These are phyloP conservation scores for Blastobotrys elegans DNA, from an alignment of 1,139 yeast genomes.

Conservation along the genomic window DNA sequence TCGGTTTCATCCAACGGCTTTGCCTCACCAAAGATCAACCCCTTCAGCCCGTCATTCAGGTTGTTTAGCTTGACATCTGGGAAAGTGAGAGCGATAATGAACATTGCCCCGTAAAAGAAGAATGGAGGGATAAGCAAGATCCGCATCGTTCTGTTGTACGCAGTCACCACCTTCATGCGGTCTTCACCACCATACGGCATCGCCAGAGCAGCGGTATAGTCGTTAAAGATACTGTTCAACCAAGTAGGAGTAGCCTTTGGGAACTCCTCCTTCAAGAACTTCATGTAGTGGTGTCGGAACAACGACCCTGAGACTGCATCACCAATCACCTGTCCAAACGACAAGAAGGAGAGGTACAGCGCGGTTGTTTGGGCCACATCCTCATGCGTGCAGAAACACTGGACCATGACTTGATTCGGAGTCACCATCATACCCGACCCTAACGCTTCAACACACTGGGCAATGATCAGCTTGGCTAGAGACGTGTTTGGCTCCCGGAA, in stretches of 20 bases:
- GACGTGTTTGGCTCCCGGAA: constrained; percentile 17
- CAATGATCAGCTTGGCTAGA: constrained; percentile 17
- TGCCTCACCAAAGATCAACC: constrained; percentile 5
- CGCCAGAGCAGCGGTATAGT: constrained; percentile 13
- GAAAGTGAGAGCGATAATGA: constrained; percentile 11
- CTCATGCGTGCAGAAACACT: constrained; percentile 18
- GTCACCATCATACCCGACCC: constrained; percentile 23
- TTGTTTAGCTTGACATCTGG: constrained; percentile 11
- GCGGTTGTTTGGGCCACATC: constrained; percentile 24
- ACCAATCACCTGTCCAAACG: constrained; percentile 20
- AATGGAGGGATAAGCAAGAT: constrained; percentile 16
- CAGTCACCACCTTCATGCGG: constrained; percentile 13
- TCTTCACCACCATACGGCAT: constrained; percentile 12
- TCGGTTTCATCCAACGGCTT: neutral
- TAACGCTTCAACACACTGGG: constrained; percentile 20
- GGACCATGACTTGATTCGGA: constrained; percentile 21
- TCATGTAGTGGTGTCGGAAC: constrained; percentile 16
- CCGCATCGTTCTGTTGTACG: constrained; percentile 15
- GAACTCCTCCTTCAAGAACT: constrained; percentile 11
- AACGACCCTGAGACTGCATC: constrained; percentile 19
- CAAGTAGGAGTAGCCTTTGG: constrained; percentile 10
- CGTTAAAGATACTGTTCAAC: constrained; percentile 15
- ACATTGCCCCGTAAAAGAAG: constrained; percentile 15
- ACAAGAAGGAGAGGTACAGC: constrained; percentile 21
- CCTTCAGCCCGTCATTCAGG: constrained; percentile 10